A percentile compares a stretch with the other conserved stretches of the same genome.
These are phyloP conservation scores for Macrolepiota dolichaula DNA, from an alignment of 768 basidiomycete genomes.

Conservation along the genomic window DNA sequence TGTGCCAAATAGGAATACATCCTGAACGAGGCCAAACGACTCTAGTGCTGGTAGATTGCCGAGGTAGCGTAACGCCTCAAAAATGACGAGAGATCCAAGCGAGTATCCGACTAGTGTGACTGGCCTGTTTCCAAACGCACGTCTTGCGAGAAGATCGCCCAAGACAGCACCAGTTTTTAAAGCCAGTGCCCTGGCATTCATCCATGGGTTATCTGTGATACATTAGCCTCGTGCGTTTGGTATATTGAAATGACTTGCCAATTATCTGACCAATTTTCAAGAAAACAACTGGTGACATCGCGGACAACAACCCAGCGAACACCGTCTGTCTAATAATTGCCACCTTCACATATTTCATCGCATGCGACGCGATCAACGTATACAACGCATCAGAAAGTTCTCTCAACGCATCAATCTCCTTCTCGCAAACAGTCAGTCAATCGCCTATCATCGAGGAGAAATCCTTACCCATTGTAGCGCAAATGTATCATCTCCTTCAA, in stretches of 20 bases:
- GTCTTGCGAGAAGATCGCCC: slow-evolving; percentile 44
- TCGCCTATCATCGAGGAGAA: background rate
- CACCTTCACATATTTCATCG: slow-evolving; percentile 46
- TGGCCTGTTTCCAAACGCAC: slow-evolving; percentile 52
- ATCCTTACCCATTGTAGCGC: slow-evolving; percentile 53
- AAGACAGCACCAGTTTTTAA: slow-evolving; percentile 52
- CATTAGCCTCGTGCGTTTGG: background rate
- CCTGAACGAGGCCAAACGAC: slow-evolving; percentile 46
- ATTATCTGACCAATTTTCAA: slow-evolving; percentile 53
- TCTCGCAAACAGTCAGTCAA: background rate
- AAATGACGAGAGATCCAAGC: slow-evolving; percentile 52
- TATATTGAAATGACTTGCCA: slow-evolving; percentile 27
- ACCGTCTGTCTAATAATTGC: slow-evolving; percentile 49
- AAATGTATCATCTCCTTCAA: slow-evolving; percentile 48
- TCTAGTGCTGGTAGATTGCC: slow-evolving; percentile 38
- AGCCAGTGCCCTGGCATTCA: slow-evolving; percentile 50
- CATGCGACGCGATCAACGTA: slow-evolving; percentile 41
- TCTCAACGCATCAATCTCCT: slow-evolving; percentile 56
- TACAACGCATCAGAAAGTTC: slow-evolving; percentile 44
- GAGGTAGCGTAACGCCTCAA: slow-evolving; percentile 50
- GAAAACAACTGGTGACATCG: slow-evolving; percentile 47
- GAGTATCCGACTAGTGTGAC: slow-evolving; percentile 56
- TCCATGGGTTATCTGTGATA: slow-evolving; percentile 54
- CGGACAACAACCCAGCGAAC: slow-evolving; percentile 44
- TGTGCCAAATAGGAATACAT: slow-evolving; percentile 53